Base-by-base conservation (phyloP, 192 early-diverging fungal genomes). In the Mortierella alpina region DNA sequence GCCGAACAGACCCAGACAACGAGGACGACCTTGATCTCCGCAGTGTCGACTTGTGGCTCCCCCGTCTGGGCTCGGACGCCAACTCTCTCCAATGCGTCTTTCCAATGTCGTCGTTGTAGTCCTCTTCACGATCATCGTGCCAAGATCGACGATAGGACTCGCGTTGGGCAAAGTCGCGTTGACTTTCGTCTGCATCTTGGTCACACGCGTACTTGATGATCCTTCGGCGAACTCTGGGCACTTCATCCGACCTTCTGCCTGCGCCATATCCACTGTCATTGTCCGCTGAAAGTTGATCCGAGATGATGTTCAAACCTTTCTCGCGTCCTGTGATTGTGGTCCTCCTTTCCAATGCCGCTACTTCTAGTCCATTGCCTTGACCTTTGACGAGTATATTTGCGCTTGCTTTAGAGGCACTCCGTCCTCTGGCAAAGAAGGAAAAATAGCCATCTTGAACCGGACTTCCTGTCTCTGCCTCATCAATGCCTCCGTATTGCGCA, bases 261-360 rank as follows among this genome's bases (percentile, higher is more conserved):
- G 63, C 68, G 22, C 75, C 75, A 54, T 79, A 79, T 10, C 75
- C 75, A 52, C 75, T 79, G 23, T 79, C 75, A 20, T 61, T 79
- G 17, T 63, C 75, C 4, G 47, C 75, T 14, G 69, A 71, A 7
- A 57, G 39, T 8, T 39, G 18, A 13, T 69, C 59, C 3, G 66
- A 18, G 22, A 23, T 3, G 6, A 65, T 18, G 7, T 18, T 31
- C 31, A 31, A 31, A 31, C 31, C 31, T 31, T 31, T 31, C 31
- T 31, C 31, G 31, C 31, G 31, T 31, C 31, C 31, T 31, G 31
- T 31, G 31, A 31, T 31, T 1, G 31, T 31, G 31, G 31, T 31
- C 31, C 31, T 31, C 31, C 31, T 31, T 31, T 31, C 31, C 31
- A 31, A 31, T 31, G 31, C 31, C 31, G 13, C 40, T 40, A 13